These are phyloP conservation scores for Aspergillus sp. DNA, from an alignment of 2,329 filamentous ascomycete species.

Conservation along the genomic window DNA sequence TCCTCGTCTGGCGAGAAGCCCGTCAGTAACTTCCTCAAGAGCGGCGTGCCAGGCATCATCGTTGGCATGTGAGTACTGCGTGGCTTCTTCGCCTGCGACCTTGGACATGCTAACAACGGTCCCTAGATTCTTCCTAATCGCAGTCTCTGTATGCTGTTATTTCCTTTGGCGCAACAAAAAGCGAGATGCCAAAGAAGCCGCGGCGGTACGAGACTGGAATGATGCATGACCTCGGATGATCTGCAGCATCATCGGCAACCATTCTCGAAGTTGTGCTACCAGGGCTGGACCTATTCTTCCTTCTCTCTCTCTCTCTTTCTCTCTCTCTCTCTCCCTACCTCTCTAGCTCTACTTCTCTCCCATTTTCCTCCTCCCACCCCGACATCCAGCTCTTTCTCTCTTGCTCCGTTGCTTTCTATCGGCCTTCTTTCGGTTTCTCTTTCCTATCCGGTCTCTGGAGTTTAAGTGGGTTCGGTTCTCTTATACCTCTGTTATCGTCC, in stretches of 20 bases:
- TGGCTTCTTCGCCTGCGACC: background rate
- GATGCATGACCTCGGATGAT: constrained; percentile 3
- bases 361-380: too few relatives aligned
- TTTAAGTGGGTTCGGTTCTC: too few relatives aligned
- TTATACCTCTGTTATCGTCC: too few relatives aligned
- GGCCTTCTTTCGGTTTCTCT: too few relatives aligned
- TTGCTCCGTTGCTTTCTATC: too few relatives aligned
- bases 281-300: background rate
- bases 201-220: constrained; percentile 16
- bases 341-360: background rate
- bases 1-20: constrained; percentile 17
- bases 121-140: constrained; percentile 15
- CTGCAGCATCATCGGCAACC: background rate
- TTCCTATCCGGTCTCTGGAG: too few relatives aligned
- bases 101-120: background rate
- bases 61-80: constrained; percentile 16
- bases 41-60: constrained; percentile 21
- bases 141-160: constrained; percentile 15
- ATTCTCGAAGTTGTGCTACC: background rate
- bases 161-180: constrained; percentile 22
- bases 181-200: constrained; percentile 17
- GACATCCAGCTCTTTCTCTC: too few relatives aligned
- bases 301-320: too few relatives aligned
- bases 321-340: background rate
- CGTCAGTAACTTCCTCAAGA: constrained; percentile 21